These are phyloP conservation scores for Chlamydomonas reinhardtii DNA, from an alignment of 163 green algal genomes.

Conservation along the genomic window DNA sequence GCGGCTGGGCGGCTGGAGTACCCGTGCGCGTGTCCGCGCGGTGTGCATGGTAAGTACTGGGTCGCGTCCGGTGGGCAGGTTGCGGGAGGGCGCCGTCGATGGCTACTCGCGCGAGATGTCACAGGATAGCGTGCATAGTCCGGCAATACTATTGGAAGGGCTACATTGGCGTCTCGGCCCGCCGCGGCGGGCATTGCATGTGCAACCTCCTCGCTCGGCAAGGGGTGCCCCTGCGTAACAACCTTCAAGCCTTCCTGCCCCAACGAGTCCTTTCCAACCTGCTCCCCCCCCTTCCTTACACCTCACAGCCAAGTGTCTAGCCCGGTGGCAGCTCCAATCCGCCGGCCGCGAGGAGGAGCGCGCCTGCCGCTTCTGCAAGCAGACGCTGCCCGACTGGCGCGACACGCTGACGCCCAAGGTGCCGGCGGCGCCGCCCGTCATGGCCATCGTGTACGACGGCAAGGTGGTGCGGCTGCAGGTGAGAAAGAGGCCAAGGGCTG, in stretches of 20 bases:
- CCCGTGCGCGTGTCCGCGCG: conserved; percentile 21
- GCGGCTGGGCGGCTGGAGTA: background rate
- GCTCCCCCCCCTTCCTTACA: no score
- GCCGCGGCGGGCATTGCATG: no score
- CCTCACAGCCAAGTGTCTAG: conserved; percentile 22
- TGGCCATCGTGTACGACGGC: conserved; percentile 48
- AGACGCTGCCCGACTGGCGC: conserved; percentile 31
- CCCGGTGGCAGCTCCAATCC: conserved; percentile 34
- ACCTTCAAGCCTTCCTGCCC: no score
- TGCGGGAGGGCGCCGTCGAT: no score
- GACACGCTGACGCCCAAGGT: conserved; percentile 32
- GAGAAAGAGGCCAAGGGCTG: background rate
- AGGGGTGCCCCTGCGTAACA: no score
- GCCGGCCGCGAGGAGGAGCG: conserved; percentile 39
- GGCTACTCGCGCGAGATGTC: no score
- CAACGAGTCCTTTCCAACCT: no score
- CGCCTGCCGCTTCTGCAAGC: conserved; percentile 44
- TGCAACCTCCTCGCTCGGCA: no score
- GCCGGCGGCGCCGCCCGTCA: conserved; percentile 25
- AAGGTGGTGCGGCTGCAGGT: conserved; percentile 45
- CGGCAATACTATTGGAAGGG: no score
- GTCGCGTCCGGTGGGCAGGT: no score
- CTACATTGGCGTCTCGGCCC: no score
- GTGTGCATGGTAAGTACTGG: conserved; percentile 1
- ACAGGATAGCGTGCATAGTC: no score